phyloP scores from a whole-genome alignment of 2,329 filamentous ascomycete genomes.

The Tolypocladium cylindrosporum region DNA sequence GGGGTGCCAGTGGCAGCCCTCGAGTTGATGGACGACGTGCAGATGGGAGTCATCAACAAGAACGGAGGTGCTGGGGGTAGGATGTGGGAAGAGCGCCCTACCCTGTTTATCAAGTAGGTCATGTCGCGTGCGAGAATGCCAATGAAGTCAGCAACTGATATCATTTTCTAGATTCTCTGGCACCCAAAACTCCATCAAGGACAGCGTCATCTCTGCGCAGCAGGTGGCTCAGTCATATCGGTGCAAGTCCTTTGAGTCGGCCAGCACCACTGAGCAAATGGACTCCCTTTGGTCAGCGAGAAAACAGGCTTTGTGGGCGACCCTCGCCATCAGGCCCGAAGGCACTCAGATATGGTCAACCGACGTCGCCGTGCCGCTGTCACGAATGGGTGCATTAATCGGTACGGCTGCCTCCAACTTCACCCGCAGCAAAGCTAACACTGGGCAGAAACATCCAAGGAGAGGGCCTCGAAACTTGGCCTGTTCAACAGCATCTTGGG shows the following conservation, averaged over 20 bases:
- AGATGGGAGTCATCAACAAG: slow-evolving; percentile 59
- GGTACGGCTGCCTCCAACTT: slow-evolving; percentile 9
- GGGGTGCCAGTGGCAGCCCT: slow-evolving; percentile 58
- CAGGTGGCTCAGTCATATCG: slow-evolving; percentile 37
- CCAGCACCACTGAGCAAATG: slow-evolving; percentile 52
- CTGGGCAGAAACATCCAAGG: slow-evolving; percentile 48
- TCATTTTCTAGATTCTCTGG: slow-evolving; percentile 43
- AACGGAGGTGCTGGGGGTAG: slow-evolving; percentile 45
- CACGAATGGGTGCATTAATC: slow-evolving; percentile 60
- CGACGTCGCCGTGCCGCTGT: slow-evolving; percentile 71
- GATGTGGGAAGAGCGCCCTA: slow-evolving; percentile 59
- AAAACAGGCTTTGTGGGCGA: slow-evolving; percentile 65
- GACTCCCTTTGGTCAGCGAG: slow-evolving; percentile 65
- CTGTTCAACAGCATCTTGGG: slow-evolving; percentile 59
- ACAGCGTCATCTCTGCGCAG: slow-evolving; percentile 46
- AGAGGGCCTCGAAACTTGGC: slow-evolving; percentile 51
- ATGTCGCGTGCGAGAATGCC: background rate
- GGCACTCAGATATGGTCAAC: slow-evolving; percentile 65
- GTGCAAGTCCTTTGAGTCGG: slow-evolving; percentile 58
- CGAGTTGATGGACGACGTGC: slow-evolving; percentile 53
- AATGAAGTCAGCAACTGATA: background rate
- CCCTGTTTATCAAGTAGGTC: slow-evolving; percentile 59
- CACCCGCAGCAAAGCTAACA: background rate
- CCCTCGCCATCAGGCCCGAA: slow-evolving; percentile 53
- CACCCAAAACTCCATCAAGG: slow-evolving; percentile 49